Conservation (phyloP, 495 filamentous ascomycete genomes). For the Rostrohypoxylon terebratum region DNA sequence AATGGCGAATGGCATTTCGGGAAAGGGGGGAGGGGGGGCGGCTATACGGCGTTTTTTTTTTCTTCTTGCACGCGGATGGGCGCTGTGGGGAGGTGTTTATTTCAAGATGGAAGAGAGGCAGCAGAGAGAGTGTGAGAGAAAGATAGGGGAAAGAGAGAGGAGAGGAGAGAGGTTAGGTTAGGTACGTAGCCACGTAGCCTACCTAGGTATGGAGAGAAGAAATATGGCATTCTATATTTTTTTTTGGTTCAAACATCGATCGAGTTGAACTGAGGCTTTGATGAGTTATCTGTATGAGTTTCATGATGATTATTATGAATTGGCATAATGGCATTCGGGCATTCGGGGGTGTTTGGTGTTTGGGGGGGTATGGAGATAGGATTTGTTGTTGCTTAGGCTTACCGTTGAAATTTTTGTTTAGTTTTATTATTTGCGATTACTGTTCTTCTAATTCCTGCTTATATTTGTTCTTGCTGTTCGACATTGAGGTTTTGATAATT, state of each 20-base stretch:
- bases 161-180: not conserved
- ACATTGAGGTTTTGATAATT: not conserved
- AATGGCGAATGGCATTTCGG: constrained; percentile 18
- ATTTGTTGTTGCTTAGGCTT: not conserved
- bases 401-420: not conserved
- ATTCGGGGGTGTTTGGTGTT: not conserved
- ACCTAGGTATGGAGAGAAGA: not conserved
- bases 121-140: not conserved
- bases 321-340: not conserved
- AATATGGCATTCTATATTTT: constrained; percentile 7
- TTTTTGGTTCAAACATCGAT: not conserved
- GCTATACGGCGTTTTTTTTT: not conserved
- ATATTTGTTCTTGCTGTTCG: not conserved
- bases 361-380: not conserved
- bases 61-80: not conserved
- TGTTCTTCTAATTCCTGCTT: not conserved
- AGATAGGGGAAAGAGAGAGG: not conserved
- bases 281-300: not conserved
- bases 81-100: not conserved
- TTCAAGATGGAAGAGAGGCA: too few species aligned
- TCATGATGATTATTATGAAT: constrained; percentile 4
- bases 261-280: too few species aligned
- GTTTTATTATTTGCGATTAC: not conserved
- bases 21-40: not conserved
- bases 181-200: not conserved